phyloP scores from a whole-genome alignment of 164 flowering plant genomes.

The Magnolia kwangsiensis region DNA sequence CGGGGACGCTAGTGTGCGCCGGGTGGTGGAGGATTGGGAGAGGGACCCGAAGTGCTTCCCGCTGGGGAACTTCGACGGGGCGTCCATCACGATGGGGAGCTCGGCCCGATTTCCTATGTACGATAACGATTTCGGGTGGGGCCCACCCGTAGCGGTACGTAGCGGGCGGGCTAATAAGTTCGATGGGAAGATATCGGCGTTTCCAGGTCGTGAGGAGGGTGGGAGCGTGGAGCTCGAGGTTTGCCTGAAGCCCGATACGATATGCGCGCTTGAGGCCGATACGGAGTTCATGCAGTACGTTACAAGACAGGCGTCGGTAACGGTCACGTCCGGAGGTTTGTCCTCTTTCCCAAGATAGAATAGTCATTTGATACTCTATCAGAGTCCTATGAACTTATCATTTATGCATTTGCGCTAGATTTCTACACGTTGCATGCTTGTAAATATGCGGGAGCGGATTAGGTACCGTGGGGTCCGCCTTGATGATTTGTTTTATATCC shows the following conservation, averaged over 20 bases:
- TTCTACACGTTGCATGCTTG: too few relatives aligned
- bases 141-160: conserved; percentile 69
- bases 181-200: conserved; percentile 89
- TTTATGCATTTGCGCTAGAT: too few relatives aligned
- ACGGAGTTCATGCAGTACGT: conserved; percentile 53
- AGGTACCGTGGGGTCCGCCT: too few relatives aligned
- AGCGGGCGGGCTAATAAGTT: conserved; percentile 81
- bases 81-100: conserved; percentile 76
- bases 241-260: conserved; percentile 65
- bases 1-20: conserved; percentile 41
- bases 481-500: too few relatives aligned
- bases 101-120: conserved; percentile 89
- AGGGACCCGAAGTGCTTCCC: conserved; percentile 61
- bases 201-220: conserved; percentile 82
- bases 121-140: conserved; percentile 93
- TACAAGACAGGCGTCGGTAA: not conserved
- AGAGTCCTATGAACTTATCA: too few relatives aligned
- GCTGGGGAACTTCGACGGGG: conserved; percentile 70
- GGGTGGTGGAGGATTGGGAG: conserved; percentile 62
- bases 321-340: too few relatives aligned
- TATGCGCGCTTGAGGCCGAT: conserved; percentile 56
- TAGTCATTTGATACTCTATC: too few relatives aligned
- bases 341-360: too few relatives aligned
- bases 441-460: too few relatives aligned
- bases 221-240: conserved; percentile 92